Evolutionary conservation across 495 filamentous ascomycete genomes (phyloP).

Genomic region (Gamarada debralockiae): DNA sequence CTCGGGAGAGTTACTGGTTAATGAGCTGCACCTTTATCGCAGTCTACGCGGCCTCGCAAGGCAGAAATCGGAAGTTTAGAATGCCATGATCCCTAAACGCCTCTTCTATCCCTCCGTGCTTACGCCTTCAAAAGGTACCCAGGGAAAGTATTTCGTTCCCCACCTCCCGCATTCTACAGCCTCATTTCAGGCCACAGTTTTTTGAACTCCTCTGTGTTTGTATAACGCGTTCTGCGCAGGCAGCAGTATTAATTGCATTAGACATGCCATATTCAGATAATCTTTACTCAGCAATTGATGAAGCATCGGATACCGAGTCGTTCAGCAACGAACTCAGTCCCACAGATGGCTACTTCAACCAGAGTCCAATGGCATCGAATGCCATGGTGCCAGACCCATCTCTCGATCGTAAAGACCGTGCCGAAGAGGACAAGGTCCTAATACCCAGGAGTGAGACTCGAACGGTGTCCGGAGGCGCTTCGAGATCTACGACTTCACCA

Average conservation of each 20-base stretch:
- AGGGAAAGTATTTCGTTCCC: neutral
- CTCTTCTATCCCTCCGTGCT: constrained; percentile 9
- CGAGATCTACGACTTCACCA: constrained; percentile 5
- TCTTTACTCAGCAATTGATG: constrained; percentile 22
- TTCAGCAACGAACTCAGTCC: constrained; percentile 25
- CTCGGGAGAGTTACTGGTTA: too few species aligned
- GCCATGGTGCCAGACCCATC: constrained; percentile 22
- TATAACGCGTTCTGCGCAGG: constrained; percentile 1
- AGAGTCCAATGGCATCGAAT: neutral
- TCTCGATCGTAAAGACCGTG: constrained; percentile 2
- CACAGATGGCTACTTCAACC: constrained; percentile 23
- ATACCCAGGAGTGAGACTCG: constrained; percentile 4
- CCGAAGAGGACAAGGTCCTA: constrained; percentile 17
- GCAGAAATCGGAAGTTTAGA: neutral
- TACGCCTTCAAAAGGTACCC: neutral
- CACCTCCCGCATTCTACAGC: neutral
- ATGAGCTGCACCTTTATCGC: too few species aligned
- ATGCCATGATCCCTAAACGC: neutral
- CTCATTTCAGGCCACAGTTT: neutral
- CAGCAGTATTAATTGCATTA: neutral
- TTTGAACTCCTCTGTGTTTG: neutral
- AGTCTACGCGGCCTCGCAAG: constrained; percentile 5
- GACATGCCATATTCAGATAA: constrained; percentile 19
- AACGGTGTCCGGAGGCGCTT: constrained; percentile 4
- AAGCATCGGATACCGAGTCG: constrained; percentile 22